phyloP scores from a whole-genome alignment of 257 asterid genomes.

The Leonotis leonurus region DNA sequence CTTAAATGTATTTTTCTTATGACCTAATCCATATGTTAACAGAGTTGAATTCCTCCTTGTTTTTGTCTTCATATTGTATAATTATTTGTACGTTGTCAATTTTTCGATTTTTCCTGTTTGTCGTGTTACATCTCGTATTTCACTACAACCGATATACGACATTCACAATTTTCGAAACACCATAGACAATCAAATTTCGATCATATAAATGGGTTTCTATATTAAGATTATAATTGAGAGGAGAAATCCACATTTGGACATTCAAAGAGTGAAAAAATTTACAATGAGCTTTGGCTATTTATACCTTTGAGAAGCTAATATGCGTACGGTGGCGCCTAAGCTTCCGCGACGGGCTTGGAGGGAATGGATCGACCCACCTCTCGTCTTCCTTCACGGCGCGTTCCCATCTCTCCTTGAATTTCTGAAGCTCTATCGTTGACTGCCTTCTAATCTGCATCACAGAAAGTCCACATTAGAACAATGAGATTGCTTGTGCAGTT shows the following conservation, averaged over 20 bases:
- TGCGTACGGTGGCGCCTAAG: conserved; percentile 15
- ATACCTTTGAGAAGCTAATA: conserved; percentile 22
- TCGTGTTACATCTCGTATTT: not conserved
- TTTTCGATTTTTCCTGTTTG: not conserved
- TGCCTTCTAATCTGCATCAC: conserved; percentile 71
- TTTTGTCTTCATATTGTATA: not conserved
- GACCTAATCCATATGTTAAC: not conserved
- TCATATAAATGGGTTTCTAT: too few relatives aligned
- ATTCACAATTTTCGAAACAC: not conserved
- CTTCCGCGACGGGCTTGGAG: conserved; percentile 27
- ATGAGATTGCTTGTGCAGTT: not conserved
- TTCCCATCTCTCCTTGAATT: conserved; percentile 85
- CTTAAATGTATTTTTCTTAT: not conserved
- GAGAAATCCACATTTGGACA: not conserved
- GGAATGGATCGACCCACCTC: conserved; percentile 80
- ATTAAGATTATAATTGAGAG: not conserved
- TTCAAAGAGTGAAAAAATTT: conserved; percentile 8
- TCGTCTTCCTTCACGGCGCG: conserved; percentile 58
- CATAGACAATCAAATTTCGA: too few relatives aligned
- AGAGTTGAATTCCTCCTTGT: not conserved
- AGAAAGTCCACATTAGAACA: not conserved
- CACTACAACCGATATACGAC: not conserved
- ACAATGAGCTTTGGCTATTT: conserved; percentile 16
- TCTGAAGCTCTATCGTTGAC: conserved; percentile 65
- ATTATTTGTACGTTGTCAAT: not conserved